phyloP scores from a whole-genome alignment of 345 rosid species.

The Trapa bicornis region DNA sequence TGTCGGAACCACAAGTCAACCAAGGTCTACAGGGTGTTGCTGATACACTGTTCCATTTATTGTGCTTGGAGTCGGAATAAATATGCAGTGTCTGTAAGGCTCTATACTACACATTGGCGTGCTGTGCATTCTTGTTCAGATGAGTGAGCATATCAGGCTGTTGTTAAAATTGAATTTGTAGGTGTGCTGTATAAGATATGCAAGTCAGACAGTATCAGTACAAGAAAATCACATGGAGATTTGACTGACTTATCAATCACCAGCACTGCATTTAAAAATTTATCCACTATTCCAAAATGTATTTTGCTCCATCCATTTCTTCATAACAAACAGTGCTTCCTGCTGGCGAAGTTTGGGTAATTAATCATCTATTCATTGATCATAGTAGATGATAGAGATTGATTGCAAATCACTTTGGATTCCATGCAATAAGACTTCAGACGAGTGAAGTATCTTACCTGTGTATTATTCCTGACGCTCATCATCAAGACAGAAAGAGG shows the following conservation, averaged over 20 bases:
- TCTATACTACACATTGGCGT: not conserved
- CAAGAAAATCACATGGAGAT: no score
- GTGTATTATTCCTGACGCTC: conserved; percentile 95
- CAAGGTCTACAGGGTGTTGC: conserved; percentile 51
- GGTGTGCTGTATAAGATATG: not conserved
- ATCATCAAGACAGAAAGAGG: conserved; percentile 95
- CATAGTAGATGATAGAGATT: no score
- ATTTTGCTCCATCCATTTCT: no score
- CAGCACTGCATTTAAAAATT: no score
- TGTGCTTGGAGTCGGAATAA: not conserved
- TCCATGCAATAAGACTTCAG: not conserved
- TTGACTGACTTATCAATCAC: no score
- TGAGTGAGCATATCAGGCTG: not conserved
- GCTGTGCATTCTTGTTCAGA: not conserved
- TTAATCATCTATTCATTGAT: not conserved
- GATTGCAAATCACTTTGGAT: no score
- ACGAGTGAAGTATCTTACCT: conserved; percentile 29
- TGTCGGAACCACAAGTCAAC: conserved; percentile 43
- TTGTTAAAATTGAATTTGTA: not conserved
- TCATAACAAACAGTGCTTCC: no score
- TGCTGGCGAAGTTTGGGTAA: not conserved
- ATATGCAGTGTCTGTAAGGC: not conserved
- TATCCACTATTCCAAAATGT: no score
- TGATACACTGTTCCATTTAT: conserved; percentile 3
- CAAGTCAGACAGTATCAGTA: no score